phyloP scores from a whole-genome alignment of 2,329 filamentous ascomycete species.

The Zymoseptoria passerinii region DNA sequence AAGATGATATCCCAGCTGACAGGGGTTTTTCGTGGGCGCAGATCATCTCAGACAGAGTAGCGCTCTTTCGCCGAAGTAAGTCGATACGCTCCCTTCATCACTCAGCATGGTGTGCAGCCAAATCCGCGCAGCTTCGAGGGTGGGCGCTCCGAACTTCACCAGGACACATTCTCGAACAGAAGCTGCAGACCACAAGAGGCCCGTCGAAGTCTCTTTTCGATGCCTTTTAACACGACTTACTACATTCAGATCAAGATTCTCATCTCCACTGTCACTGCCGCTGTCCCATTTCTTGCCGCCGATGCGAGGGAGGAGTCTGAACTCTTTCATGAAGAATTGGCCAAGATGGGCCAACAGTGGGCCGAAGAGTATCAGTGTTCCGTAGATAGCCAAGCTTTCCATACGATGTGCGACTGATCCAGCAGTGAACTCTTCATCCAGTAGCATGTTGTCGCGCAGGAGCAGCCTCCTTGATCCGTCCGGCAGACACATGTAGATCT shows the following conservation, averaged over 20 bases:
- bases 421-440: slow-evolving; percentile 39
- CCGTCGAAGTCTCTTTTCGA: slow-evolving; percentile 48
- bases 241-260: slow-evolving; percentile 33
- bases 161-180: slow-evolving; percentile 74
- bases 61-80: slow-evolving; percentile 70
- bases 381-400: slow-evolving; percentile 67
- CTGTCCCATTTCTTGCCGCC: slow-evolving; percentile 68
- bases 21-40: neutral
- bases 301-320: slow-evolving; percentile 68
- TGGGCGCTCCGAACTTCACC: slow-evolving; percentile 79
- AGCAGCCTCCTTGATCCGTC: slow-evolving; percentile 50
- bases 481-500: slow-evolving; percentile 57
- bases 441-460: slow-evolving; percentile 74
- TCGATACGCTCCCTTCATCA: slow-evolving; percentile 62
- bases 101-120: slow-evolving; percentile 73
- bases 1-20: neutral
- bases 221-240: slow-evolving; percentile 36
- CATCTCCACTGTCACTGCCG: slow-evolving; percentile 24
- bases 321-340: slow-evolving; percentile 70
- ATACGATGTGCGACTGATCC: slow-evolving; percentile 47
- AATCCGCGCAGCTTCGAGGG: slow-evolving; percentile 68
- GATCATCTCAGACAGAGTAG: slow-evolving; percentile 52
- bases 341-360: slow-evolving; percentile 58
- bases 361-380: slow-evolving; percentile 76
- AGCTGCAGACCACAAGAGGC: slow-evolving; percentile 74